Evolutionary conservation across 257 asterid genomes (phyloP), one percentile per base, ranked within the genome.

Genomic region (Haberlea rhodopensis): DNA sequence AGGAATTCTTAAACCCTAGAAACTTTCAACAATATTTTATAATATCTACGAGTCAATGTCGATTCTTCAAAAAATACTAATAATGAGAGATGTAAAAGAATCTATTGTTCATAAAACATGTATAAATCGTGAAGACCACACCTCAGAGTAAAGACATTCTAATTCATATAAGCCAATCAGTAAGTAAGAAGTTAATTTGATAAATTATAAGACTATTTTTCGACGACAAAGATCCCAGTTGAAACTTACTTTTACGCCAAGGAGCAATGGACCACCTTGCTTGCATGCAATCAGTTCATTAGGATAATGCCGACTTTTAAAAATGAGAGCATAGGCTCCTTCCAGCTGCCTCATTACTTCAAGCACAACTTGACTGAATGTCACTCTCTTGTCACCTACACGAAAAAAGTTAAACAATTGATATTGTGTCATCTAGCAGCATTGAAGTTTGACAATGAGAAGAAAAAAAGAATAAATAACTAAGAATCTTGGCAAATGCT

Each of bases 301-400:
- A 63, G 99, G 99, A 79, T 84, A 94, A 75, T 87, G 95, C 15
- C 78, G 83, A 71, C 97, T 94, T 76, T 94, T 94, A 63, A 94
- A 94, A 73, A 90, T 82, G 58, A 94, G 99, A 56, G 97, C 99
- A 84, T 94, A 94, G 67, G 99, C 97, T 79, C 99, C 99, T 83
- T 94, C 99, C 60, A 94, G 84, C 68, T 94, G 97, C 76, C 97
- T 78, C 89, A 90, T 87, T 62, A 94, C 99, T 85, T 94, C 99
- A 51, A 87, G 90, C 76, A 94, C 97, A 73, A 94, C 92, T 86
- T 90, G 91, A 80, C 92, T 87, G 73, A 94, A 94, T 63, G 96
- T 80, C 76, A 90, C 87, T 29, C 81, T 79, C 76, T 79, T 81
- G 73, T 73, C 99, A 78, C 89, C 99, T 94, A 76, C 60, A n/a